A percentile compares a stretch with the other conserved stretches of the same genome.
Conservation (phyloP, 306 rosid genomes). For the Lagenaria siceraria region DNA sequence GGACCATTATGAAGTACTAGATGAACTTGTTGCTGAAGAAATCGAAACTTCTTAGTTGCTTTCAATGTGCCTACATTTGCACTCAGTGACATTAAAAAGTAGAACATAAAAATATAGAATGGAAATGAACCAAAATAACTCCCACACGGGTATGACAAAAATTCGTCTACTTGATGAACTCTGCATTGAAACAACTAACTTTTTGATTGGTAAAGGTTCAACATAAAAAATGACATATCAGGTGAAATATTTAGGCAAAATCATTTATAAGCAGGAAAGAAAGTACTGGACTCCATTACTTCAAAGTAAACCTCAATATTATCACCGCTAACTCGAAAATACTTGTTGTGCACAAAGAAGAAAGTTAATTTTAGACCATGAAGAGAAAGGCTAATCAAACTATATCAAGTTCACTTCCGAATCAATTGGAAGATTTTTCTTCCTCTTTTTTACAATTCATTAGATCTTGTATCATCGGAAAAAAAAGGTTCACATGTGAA, state of each 20-base stretch:
- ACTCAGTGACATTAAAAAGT: conserved; percentile 20
- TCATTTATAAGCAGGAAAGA: background rate
- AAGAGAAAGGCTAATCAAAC: background rate
- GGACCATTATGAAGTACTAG: conserved; percentile 73
- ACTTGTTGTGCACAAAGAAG: background rate
- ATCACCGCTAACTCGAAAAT: background rate
- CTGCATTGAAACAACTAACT: background rate
- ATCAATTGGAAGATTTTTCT: background rate
- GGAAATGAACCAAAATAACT: background rate
- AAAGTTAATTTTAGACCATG: background rate
- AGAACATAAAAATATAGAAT: background rate
- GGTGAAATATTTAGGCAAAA: background rate
- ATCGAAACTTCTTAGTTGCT: conserved; percentile 78
- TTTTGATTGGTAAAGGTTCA: background rate
- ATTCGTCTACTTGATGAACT: background rate
- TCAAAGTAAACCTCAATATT: background rate
- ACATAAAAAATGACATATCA: background rate
- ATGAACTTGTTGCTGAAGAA: conserved; percentile 69
- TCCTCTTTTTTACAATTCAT: background rate
- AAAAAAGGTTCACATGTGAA: background rate
- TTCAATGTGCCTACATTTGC: conserved; percentile 64
- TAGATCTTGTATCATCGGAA: background rate
- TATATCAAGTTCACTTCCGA: background rate
- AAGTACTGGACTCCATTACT: background rate
- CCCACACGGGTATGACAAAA: background rate